Conservation (phyloP, 129 eudicot genomes). For the Lactuca sativa region DNA sequence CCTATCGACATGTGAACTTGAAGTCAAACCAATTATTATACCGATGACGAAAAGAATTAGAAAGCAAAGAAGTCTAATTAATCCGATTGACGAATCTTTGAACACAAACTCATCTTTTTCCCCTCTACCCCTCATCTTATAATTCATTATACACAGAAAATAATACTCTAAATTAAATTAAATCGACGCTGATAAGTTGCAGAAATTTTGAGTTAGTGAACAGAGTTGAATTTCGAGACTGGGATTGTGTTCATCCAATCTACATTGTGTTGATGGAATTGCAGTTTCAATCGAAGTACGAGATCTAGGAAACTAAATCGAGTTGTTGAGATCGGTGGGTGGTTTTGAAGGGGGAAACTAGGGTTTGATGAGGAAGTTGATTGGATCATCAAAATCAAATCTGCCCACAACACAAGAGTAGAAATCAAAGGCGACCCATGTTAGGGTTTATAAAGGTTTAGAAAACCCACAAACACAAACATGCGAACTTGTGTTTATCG, state of each 20-base stretch:
- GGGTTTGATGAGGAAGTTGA: slow-evolving; percentile 21
- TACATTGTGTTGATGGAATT: slow-evolving; percentile 15
- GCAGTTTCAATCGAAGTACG: background rate
- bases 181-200: background rate
- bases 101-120: slow-evolving; percentile 60
- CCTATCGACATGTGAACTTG: slow-evolving; percentile 69
- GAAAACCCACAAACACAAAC: slow-evolving; percentile 20
- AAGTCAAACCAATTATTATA: slow-evolving; percentile 60
- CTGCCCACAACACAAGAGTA: background rate
- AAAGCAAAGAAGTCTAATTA: slow-evolving; percentile 42
- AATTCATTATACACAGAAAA: slow-evolving; percentile 10
- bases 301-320: slow-evolving; percentile 4
- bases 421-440: slow-evolving; percentile 1
- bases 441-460: slow-evolving; percentile 26
- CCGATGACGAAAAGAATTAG: slow-evolving; percentile 71
- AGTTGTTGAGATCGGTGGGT: slow-evolving; percentile 3
- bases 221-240: background rate
- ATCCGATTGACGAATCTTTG: slow-evolving; percentile 57
- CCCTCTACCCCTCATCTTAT: slow-evolving; percentile 52
- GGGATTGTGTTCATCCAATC: background rate
- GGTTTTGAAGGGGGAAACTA: background rate
- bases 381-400: background rate
- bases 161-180: background rate
- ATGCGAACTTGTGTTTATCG: slow-evolving; percentile 7
- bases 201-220: background rate